These are phyloP conservation scores for sorghum (Sorghum bicolor) DNA, from an alignment of 176 grass and related monocot species.

Conservation along the genomic window DNA sequence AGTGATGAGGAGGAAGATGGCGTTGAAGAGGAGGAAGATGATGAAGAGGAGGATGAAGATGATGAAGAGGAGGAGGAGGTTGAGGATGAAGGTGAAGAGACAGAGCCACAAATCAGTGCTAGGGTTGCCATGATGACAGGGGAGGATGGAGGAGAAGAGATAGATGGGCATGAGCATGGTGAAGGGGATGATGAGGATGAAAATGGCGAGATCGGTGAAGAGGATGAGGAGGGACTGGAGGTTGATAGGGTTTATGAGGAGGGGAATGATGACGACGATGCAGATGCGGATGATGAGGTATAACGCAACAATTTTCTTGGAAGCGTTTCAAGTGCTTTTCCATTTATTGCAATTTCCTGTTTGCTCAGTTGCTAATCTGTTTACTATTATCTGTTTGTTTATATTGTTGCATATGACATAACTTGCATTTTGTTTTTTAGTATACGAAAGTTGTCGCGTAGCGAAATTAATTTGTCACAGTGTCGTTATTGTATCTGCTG, in stretches of 20 bases:
- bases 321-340: background rate
- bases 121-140: slow-evolving; percentile 39
- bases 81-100: slow-evolving; percentile 58
- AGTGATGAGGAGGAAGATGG: slow-evolving; percentile 68
- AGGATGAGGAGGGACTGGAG: slow-evolving; percentile 56
- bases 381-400: background rate
- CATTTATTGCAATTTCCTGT: background rate
- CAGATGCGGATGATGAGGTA: slow-evolving; percentile 93
- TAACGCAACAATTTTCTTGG: background rate
- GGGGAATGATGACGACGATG: slow-evolving; percentile 61
- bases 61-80: slow-evolving; percentile 62
- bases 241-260: slow-evolving; percentile 58
- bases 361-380: background rate
- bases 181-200: slow-evolving; percentile 88
- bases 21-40: slow-evolving; percentile 52
- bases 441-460: background rate
- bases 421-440: background rate
- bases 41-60: slow-evolving; percentile 45
- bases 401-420: background rate
- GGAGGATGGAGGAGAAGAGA: slow-evolving; percentile 46
- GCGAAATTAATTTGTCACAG: background rate
- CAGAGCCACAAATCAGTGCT: slow-evolving; percentile 49
- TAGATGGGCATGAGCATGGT: slow-evolving; percentile 92
- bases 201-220: slow-evolving; percentile 84
- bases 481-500: background rate